A percentile compares a stretch with the other conserved stretches of the same genome.
Evolutionary conservation across 108 stramenopile genomes (phyloP).

Genomic region (Cylindrotheca closterium): DNA sequence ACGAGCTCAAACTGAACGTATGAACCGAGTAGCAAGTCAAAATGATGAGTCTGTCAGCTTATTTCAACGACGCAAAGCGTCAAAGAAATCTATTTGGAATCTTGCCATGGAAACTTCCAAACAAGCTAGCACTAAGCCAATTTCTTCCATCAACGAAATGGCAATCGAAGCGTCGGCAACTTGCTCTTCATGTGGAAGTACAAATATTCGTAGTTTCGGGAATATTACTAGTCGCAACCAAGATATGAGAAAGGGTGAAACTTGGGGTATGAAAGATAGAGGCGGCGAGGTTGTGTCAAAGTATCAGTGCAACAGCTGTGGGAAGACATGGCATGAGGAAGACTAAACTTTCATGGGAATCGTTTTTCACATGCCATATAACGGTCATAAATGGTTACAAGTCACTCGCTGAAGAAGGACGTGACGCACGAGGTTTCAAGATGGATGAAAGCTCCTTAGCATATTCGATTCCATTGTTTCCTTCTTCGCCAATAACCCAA

Average conservation of each 20-base stretch:
- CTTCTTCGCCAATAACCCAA: conserved; percentile 74
- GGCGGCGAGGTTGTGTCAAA: conserved; percentile 46
- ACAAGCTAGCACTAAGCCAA: conserved; percentile 5
- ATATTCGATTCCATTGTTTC: conserved; percentile 34
- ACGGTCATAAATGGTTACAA: no score
- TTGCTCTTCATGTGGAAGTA: conserved; percentile 46
- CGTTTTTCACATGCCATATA: no score
- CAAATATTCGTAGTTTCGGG: conserved; percentile 42
- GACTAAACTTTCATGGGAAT: conserved; percentile 18
- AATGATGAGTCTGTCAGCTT: conserved; percentile 3
- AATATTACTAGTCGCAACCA: conserved; percentile 63
- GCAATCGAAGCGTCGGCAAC: neutral
- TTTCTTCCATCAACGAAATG: neutral
- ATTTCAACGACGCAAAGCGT: conserved; percentile 43
- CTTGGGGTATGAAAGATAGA: conserved; percentile 71
- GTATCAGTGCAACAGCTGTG: conserved; percentile 64
- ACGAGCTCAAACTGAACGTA: conserved; percentile 18
- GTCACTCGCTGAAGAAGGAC: no score
- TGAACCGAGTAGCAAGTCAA: conserved; percentile 23
- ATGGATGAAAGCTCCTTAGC: conserved; percentile 17
- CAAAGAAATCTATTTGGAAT: conserved; percentile 65
- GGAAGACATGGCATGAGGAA: conserved; percentile 69
- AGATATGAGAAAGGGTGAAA: conserved; percentile 72
- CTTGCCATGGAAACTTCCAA: conserved; percentile 38
- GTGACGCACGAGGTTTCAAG: conserved; percentile 8